Conservation (phyloP, 2,329 filamentous ascomycete species). For the Aspergillus latus region DNA sequence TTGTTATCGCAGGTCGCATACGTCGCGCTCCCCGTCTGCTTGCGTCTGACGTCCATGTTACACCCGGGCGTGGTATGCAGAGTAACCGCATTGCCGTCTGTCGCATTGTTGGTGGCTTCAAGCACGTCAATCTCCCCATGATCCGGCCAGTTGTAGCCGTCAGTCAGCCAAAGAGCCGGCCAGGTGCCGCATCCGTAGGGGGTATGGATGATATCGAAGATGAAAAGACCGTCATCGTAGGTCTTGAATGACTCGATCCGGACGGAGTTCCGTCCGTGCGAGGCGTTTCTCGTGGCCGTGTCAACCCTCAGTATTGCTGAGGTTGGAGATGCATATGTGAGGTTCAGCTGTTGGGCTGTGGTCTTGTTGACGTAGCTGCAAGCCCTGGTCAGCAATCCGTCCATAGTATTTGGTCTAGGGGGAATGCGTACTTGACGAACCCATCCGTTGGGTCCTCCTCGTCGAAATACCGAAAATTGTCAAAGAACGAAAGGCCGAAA, state of each 20-base stretch:
- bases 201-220: slow-evolving; percentile 65
- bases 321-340: slow-evolving; percentile 58
- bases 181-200: slow-evolving; percentile 65
- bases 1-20: slow-evolving; percentile 53
- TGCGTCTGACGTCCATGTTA: slow-evolving; percentile 55
- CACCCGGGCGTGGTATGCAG: slow-evolving; percentile 59
- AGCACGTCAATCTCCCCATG: slow-evolving; percentile 67
- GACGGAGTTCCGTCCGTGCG: slow-evolving; percentile 62
- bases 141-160: slow-evolving; percentile 60
- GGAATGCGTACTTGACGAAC: slow-evolving; percentile 47
- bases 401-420: too few relatives aligned
- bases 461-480: slow-evolving; percentile 48
- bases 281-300: slow-evolving; percentile 58
- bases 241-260: slow-evolving; percentile 61
- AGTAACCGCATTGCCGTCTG: slow-evolving; percentile 58
- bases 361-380: slow-evolving; percentile 42
- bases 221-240: slow-evolving; percentile 64
- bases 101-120: slow-evolving; percentile 58
- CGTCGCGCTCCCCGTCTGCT: slow-evolving; percentile 50
- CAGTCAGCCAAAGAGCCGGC: slow-evolving; percentile 67
- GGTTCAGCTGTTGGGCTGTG: slow-evolving; percentile 48
- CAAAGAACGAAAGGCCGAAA: slow-evolving; percentile 44
- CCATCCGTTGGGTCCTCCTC: slow-evolving; percentile 46
- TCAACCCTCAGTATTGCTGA: slow-evolving; percentile 62
- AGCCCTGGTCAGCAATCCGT: background rate